These are phyloP conservation scores for Cystobasidium slooffiae DNA, from an alignment of 1,284 basidiomycete species.

Conservation along the genomic window DNA sequence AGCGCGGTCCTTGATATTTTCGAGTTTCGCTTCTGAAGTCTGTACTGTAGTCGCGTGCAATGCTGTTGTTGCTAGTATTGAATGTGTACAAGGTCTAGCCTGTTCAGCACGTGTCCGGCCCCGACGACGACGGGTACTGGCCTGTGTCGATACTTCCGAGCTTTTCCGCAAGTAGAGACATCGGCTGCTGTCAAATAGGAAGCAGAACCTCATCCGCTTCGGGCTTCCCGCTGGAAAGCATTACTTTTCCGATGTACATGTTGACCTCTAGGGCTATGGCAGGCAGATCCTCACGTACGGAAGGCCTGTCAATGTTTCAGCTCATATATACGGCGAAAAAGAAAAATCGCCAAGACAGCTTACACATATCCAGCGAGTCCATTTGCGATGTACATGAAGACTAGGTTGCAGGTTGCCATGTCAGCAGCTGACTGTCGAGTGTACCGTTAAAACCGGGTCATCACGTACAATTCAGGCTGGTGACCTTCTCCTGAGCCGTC, in stretches of 20 bases:
- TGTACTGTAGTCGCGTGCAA: too few species aligned
- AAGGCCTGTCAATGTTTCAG: background rate
- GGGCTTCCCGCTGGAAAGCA: background rate
- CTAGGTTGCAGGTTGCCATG: background rate
- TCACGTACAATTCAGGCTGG: constrained; percentile 9
- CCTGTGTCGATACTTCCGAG: too few species aligned
- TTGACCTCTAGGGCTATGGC: background rate
- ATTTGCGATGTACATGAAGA: constrained; percentile 6
- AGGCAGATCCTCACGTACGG: constrained; percentile 19
- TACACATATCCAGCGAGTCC: constrained; percentile 23
- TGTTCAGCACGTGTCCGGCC: too few species aligned
- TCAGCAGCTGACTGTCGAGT: background rate
- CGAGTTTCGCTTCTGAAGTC: too few species aligned
- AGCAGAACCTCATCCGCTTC: background rate
- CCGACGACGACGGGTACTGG: too few species aligned
- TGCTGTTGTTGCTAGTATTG: too few species aligned
- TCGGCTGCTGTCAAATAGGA: too few species aligned
- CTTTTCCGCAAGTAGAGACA: too few species aligned
- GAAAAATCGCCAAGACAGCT: background rate
- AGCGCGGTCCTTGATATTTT: too few species aligned
- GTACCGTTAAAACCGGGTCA: background rate
- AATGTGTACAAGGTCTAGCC: too few species aligned
- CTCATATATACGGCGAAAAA: background rate
- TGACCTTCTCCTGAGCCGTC: constrained; percentile 15
- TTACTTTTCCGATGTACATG: background rate